Base-by-base conservation (phyloP, 129 eudicot species). In the Centrapalus pauciflorus region DNA sequence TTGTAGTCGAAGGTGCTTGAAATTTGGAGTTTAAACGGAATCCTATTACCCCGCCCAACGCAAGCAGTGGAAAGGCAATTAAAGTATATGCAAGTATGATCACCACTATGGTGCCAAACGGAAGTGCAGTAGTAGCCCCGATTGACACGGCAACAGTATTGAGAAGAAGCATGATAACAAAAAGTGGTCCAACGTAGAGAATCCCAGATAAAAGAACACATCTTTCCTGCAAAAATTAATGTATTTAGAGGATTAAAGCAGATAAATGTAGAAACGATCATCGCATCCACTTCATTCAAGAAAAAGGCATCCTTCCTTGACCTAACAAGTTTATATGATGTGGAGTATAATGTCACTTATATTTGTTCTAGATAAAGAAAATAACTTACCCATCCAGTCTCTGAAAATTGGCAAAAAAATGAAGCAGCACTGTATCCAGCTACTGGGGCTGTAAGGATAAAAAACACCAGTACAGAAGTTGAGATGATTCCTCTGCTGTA, bases 401-500 rank as follows among this genome's bases (percentile, higher is more conserved):
- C 96, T 30, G 75, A 52, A 76, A 85, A 83, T 34, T 83, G 96
- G 38, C 89, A 62, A 69, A 75, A 82, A 46, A 85, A 83, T 7
- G 96, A 88, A 64, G 92, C 84, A 3, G 96, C 64, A 59, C 73
- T 70, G 69, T 85, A 93, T 70, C 98, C 98, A 16, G 95, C 89
- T 56, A 82, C 74, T 3, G 81, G 78, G 58, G 88, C 71, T 55
- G 98, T 81, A 35, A 86, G 79, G 65, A 81, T 69, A 70, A 80
- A 88, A 64, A 85, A 46, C 28, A 77, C 66, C 67, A 92, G 79
- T 25, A 86, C 26, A 51, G 83, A 80, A 55, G 90, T 82, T 41
- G 81, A 80, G 56, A 93, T 65, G 50, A 82, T 61, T 64, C 98
- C 96, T 23, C 69, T 87, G 64, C 55, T 80, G 67, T 93, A 88